Percentiles rank a stretch among this genome's conserved stretches.
These are phyloP conservation scores for Fusarium falciforme DNA, from an alignment of 2,329 filamentous ascomycete species.

Conservation along the genomic window DNA sequence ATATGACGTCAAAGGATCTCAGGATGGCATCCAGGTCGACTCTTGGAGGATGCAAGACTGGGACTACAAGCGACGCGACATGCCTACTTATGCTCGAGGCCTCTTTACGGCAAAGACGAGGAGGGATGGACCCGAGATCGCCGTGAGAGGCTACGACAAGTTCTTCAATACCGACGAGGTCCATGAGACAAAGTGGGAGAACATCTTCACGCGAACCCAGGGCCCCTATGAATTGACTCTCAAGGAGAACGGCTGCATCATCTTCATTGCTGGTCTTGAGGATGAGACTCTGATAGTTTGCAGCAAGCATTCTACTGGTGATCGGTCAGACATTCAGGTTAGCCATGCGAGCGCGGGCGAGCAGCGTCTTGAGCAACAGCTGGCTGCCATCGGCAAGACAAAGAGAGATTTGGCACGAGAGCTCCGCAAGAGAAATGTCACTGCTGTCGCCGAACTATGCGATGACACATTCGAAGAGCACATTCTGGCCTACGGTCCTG, in stretches of 20 bases:
- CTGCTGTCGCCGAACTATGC: constrained; percentile 94
- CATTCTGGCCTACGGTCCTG: constrained; percentile 86
- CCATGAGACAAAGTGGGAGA: constrained; percentile 81
- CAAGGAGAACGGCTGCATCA: constrained; percentile 99
- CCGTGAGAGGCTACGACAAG: constrained; percentile 93
- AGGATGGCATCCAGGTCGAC: constrained; percentile 76
- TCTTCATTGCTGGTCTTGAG: constrained; percentile 92
- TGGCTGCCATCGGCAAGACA: constrained; percentile 81
- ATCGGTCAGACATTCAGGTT: constrained; percentile 74
- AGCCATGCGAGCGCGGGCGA: constrained; percentile 91
- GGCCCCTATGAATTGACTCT: constrained; percentile 95
- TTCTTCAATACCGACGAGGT: constrained; percentile 97
- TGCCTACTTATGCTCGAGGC: constrained; percentile 93
- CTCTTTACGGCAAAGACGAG: constrained; percentile 86
- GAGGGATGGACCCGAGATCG: constrained; percentile 79
- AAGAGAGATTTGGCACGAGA: constrained; percentile 81
- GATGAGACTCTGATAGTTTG: constrained; percentile 94
- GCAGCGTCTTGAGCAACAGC: constrained; percentile 82
- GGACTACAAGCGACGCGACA: constrained; percentile 89
- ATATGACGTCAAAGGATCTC: constrained; percentile 74
- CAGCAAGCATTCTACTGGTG: constrained; percentile 97
- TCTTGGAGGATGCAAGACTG: constrained; percentile 96
- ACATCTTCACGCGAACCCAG: constrained; percentile 78
- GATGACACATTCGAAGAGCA: constrained; percentile 98
- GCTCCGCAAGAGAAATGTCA: constrained; percentile 85